These are phyloP conservation scores for Pezizomycotina sp. DNA, from an alignment of 2,329 filamentous ascomycete species.

Conservation along the genomic window DNA sequence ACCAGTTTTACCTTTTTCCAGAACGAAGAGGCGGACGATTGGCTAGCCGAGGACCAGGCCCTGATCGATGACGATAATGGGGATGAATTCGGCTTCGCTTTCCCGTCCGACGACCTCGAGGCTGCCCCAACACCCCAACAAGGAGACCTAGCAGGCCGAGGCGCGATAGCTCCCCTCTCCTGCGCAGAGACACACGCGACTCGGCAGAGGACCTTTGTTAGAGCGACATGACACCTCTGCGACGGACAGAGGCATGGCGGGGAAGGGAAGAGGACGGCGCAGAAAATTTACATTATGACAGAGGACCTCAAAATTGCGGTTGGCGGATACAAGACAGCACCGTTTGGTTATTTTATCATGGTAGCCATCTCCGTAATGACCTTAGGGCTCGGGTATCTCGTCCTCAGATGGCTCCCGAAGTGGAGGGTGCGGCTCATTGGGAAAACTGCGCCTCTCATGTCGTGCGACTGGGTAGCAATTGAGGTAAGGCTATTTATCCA, in stretches of 20 bases:
- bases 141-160: too few relatives aligned
- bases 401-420: constrained; percentile 77
- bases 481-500: constrained; percentile 42
- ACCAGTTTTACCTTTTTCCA: constrained; percentile 80
- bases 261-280: constrained; percentile 49
- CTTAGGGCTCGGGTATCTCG: constrained; percentile 60
- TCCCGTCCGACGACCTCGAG: constrained; percentile 33
- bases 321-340: constrained; percentile 72
- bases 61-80: constrained; percentile 32
- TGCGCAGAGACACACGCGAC: constrained; percentile 38
- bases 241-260: constrained; percentile 38
- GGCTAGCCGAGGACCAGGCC: constrained; percentile 34
- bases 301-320: constrained; percentile 91
- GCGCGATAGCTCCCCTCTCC: too few relatives aligned
- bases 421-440: constrained; percentile 71
- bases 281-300: constrained; percentile 84
- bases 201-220: constrained; percentile 52
- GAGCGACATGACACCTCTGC: constrained; percentile 48
- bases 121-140: too few relatives aligned
- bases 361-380: constrained; percentile 44
- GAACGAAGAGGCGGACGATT: constrained; percentile 49
- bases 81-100: constrained; percentile 31
- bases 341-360: constrained; percentile 45
- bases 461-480: constrained; percentile 81
- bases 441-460: constrained; percentile 46